Evolutionary conservation across 2,329 filamentous ascomycete genomes (phyloP).

Genomic region (Orbilia javanica): DNA sequence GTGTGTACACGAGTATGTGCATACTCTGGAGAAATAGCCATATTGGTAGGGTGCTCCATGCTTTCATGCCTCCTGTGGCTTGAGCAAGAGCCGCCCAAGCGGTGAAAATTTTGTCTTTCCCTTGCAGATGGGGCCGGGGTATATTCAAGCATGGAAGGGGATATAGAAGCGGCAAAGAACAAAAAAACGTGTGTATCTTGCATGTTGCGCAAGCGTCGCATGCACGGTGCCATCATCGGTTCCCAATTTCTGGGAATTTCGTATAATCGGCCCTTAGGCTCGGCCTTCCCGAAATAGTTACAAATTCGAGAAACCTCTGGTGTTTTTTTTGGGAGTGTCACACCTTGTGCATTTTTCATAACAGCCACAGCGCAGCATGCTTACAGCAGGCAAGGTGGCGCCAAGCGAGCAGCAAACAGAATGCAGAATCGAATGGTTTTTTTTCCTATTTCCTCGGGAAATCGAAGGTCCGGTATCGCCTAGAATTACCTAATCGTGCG

Average conservation of each 20-base stretch:
- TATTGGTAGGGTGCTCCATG: slow-evolving; percentile 15
- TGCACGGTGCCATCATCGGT: slow-evolving; percentile 57
- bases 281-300: slow-evolving; percentile 56
- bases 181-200: slow-evolving; percentile 55
- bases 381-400: not conserved
- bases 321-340: slow-evolving; percentile 1
- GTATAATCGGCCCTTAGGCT: slow-evolving; percentile 33
- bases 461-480: slow-evolving; percentile 31
- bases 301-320: slow-evolving; percentile 55
- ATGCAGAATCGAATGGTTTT: not conserved
- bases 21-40: slow-evolving; percentile 8
- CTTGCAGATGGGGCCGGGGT: slow-evolving; percentile 43
- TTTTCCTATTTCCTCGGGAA: slow-evolving; percentile 30
- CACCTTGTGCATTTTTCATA: not conserved
- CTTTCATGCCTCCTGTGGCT: slow-evolving; percentile 31
- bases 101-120: slow-evolving; percentile 48
- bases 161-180: slow-evolving; percentile 44
- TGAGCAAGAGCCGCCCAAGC: slow-evolving; percentile 30
- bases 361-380: slow-evolving; percentile 33
- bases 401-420: not conserved
- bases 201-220: slow-evolving; percentile 55
- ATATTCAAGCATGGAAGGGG: slow-evolving; percentile 36
- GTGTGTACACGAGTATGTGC: not conserved
- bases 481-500: slow-evolving; percentile 27
- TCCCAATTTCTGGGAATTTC: slow-evolving; percentile 53